Percentiles rank a stretch among this genome's conserved stretches.
Evolutionary conservation across 805 yeast genomes (phyloP).

Genomic region (Yamadazyma philogaea): DNA sequence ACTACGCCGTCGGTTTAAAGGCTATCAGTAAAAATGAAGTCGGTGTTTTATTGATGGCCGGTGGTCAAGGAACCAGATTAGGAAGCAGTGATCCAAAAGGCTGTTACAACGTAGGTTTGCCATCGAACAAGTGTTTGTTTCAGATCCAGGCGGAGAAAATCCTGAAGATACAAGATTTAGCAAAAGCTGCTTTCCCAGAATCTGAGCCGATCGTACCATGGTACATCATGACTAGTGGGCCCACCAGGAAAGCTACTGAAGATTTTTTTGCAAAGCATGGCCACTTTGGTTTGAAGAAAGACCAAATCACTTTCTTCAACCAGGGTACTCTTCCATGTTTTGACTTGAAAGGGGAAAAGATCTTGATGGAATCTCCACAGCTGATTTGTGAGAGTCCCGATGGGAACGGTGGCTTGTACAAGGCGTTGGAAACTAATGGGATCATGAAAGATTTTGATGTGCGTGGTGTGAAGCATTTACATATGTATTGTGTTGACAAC

Average conservation of each 20-base stretch:
- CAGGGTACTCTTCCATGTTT: constrained; percentile 96
- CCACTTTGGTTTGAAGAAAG: constrained; percentile 65
- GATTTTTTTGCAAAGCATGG: constrained; percentile 56
- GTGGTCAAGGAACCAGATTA: constrained; percentile 96
- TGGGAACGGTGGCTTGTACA: constrained; percentile 96
- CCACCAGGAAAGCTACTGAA: constrained; percentile 77
- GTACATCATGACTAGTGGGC: constrained; percentile 94
- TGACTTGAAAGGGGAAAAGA: constrained; percentile 60
- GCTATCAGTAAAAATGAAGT: constrained; percentile 73
- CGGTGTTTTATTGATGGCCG: constrained; percentile 91
- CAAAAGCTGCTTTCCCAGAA: constrained; percentile 29
- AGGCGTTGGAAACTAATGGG: constrained; percentile 65
- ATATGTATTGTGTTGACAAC: constrained; percentile 97
- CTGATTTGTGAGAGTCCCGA: constrained; percentile 85
- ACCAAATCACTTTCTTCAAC: constrained; percentile 75
- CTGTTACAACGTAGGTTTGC: constrained; percentile 82
- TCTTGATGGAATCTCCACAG: constrained; percentile 56
- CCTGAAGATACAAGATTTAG: constrained; percentile 55
- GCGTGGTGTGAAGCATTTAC: constrained; percentile 81
- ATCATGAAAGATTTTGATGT: constrained; percentile 63
- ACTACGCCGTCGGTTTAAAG: constrained; percentile 56
- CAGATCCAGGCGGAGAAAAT: constrained; percentile 92
- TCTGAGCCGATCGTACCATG: constrained; percentile 53
- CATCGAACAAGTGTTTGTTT: constrained; percentile 79
- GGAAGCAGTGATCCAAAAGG: constrained; percentile 94